phyloP scores from a whole-genome alignment of 2,329 filamentous ascomycete species.

The Neobulgaria alba region DNA sequence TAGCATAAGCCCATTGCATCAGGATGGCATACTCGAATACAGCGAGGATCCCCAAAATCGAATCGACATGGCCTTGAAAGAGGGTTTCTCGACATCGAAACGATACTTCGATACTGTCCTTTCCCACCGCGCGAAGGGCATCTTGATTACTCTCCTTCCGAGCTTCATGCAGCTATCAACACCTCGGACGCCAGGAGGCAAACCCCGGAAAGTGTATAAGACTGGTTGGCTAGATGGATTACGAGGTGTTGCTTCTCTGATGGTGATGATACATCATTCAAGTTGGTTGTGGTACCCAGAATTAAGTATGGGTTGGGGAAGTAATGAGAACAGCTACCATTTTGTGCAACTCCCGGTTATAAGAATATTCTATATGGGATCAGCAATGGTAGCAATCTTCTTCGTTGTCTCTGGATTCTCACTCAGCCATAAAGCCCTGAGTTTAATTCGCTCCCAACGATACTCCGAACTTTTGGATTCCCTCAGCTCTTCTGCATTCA shows the following conservation, averaged over 20 bases:
- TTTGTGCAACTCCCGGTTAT: constrained; percentile 31
- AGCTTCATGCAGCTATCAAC: constrained; percentile 5
- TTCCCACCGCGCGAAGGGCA: neutral
- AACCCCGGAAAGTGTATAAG: constrained; percentile 18
- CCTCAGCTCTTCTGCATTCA: constrained; percentile 36
- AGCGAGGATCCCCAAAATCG: no score
- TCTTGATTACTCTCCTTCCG: constrained; percentile 1
- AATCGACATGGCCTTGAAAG: no score
- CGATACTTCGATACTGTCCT: neutral
- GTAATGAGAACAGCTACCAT: constrained; percentile 1
- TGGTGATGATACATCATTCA: constrained; percentile 11
- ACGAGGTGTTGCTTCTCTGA: constrained; percentile 34
- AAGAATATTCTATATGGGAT: constrained; percentile 34
- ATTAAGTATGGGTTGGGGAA: constrained; percentile 6
- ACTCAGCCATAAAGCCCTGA: constrained; percentile 34
- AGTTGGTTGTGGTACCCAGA: constrained; percentile 4
- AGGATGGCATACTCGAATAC: no score
- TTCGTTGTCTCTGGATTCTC: constrained; percentile 41
- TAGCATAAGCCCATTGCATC: no score
- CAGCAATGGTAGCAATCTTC: constrained; percentile 39
- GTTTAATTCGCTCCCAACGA: constrained; percentile 29
- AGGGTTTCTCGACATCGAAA: neutral
- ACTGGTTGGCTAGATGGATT: constrained; percentile 40
- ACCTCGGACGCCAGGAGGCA: neutral
- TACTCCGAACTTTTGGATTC: constrained; percentile 29